Base-by-base conservation (phyloP, 495 filamentous ascomycete species). In the Ascodesmis nigricans region DNA sequence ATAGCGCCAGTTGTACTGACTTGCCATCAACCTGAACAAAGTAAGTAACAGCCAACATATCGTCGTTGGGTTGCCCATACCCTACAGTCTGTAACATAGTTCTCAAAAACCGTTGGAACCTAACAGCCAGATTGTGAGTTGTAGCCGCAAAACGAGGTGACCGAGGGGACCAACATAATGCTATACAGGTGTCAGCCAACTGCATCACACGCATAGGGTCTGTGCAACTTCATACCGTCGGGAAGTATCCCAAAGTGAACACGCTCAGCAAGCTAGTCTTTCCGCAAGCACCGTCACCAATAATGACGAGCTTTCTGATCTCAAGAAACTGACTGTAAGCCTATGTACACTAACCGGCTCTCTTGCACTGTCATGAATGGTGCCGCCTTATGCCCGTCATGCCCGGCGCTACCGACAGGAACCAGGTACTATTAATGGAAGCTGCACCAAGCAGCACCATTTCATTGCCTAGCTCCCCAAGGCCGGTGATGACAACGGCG, bases 81-180 rank as follows among this genome's bases (percentile, higher is more conserved):
- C 57, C 90, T 69, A 59, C 91, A 93, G 61, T 99, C 87, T 44
- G 87, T 93, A 36, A 99, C 87, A 50, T 99, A 99, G 63, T 95
- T 99, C 58, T 99, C 87, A 58, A 99, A 99, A 25, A 99, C 87
- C 41, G 87, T 99, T 0, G 87, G 87, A 26, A 95, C 90, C 73
- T 97, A n/a, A n/a, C n/a, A n/a, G n/a, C n/a, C n/a, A 31, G 17
- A 33, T 25, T 32, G 11, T 29, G 13, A 19, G 31, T 9, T 30
- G 26, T 7, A 16, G n/a, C 8, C 3, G 11, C 33, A 35, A 19
- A 25, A n/a, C 35, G 27, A 15, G 28, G 6, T 42, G 4, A 37
- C n/a, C n/a, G n/a, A n/a, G n/a, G n/a, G n/a, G n/a, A 65, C 66
- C 57, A 43, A 71, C 66, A 51, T 71, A 71, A 58, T 71, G 66